Conservation (phyloP, 805 yeast species). For the Sungouiozyma ichnusensis region DNA sequence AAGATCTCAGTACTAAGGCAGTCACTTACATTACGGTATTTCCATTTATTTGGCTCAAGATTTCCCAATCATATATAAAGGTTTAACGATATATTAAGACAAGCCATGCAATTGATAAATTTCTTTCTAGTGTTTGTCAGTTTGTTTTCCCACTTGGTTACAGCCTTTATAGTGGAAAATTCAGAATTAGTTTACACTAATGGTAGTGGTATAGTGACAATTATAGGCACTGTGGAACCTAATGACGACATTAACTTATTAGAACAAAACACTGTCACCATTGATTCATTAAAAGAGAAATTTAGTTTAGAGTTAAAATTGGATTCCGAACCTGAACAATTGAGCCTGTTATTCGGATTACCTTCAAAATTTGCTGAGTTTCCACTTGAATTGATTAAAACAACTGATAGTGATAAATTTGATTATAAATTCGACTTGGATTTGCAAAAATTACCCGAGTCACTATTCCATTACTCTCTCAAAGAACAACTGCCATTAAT, state of each 20-base stretch:
- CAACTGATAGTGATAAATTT: slow-evolving; percentile 9
- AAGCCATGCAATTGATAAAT: neutral
- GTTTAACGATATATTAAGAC: no score
- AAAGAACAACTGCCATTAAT: slow-evolving; percentile 9
- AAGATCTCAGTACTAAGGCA: neutral
- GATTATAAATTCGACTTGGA: slow-evolving; percentile 6
- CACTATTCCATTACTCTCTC: slow-evolving; percentile 15
- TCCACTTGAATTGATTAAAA: slow-evolving; percentile 10
- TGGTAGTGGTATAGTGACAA: neutral
- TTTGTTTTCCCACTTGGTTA: neutral
- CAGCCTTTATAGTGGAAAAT: neutral
- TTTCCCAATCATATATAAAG: no score
- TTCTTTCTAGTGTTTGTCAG: neutral
- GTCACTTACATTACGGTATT: no score
- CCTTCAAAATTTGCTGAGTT: slow-evolving; percentile 18
- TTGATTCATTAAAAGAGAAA: slow-evolving; percentile 10
- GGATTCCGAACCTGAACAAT: slow-evolving; percentile 13
- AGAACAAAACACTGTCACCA: neutral
- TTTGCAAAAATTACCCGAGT: slow-evolving; percentile 12
- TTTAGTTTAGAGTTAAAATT: slow-evolving; percentile 16
- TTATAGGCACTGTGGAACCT: neutral
- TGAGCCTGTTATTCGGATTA: slow-evolving; percentile 18
- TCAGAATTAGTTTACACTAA: neutral
- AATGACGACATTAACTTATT: neutral
- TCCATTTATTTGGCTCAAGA: no score